A percentile compares a stretch with the other conserved stretches of the same genome.
phyloP scores from a whole-genome alignment of 495 filamentous ascomycete species.

The Penicillium daleae region DNA sequence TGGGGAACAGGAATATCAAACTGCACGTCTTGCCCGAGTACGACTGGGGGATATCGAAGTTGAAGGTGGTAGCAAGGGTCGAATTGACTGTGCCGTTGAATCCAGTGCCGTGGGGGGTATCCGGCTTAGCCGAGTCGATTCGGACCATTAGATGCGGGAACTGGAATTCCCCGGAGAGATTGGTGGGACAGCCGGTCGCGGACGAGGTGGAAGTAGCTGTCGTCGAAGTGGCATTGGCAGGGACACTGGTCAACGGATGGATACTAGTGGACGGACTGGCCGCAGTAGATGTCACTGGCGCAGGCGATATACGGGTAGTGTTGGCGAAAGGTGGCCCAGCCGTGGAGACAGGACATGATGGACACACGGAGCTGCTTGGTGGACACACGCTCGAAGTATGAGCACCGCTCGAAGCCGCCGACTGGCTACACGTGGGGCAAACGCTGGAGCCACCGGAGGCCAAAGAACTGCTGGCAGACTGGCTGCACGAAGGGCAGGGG shows the following conservation, averaged over 20 bases:
- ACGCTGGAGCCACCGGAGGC: neutral
- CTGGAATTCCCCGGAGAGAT: slow-evolving; percentile 56
- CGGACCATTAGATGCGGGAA: slow-evolving; percentile 71
- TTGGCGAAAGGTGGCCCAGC: neutral
- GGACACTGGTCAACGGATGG: neutral
- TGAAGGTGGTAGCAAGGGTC: slow-evolving; percentile 65
- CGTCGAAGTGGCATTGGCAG: neutral
- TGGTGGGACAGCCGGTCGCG: slow-evolving; percentile 49
- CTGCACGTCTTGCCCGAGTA: slow-evolving; percentile 62
- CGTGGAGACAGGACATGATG: no score
- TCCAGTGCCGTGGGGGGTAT: slow-evolving; percentile 54
- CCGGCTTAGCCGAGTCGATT: slow-evolving; percentile 58
- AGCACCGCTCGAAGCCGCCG: neutral
- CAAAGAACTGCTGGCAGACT: neutral
- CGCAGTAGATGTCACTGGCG: neutral
- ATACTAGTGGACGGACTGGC: neutral
- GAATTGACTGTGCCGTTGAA: slow-evolving; percentile 58
- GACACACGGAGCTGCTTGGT: no score
- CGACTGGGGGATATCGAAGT: slow-evolving; percentile 64
- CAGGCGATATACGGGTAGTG: neutral
- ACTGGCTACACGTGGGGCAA: neutral
- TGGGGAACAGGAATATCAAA: slow-evolving; percentile 69
- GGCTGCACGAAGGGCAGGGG: neutral
- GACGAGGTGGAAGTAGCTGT: neutral
- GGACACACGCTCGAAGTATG: neutral